Evolutionary conservation across 139 green algal genomes (phyloP).

Genomic region (Chlorella sp.): DNA sequence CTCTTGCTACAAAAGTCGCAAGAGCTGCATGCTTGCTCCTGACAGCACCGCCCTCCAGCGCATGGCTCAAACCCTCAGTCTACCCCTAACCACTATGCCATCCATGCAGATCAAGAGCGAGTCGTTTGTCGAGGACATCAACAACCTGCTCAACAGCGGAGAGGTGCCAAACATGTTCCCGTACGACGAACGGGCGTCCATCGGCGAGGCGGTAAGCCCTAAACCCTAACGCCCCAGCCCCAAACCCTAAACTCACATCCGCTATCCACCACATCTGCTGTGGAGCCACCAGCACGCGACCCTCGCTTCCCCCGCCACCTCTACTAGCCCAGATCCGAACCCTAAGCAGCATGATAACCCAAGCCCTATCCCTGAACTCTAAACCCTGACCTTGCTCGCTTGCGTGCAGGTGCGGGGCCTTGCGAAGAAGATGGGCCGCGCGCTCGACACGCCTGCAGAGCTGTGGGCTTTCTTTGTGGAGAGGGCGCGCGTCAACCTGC

Average conservation of each 20-base stretch:
- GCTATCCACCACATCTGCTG: no score
- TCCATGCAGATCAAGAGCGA: conserved; percentile 47
- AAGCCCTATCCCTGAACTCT: no score
- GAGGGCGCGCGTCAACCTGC: conserved; percentile 50
- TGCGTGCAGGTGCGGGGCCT: conserved; percentile 2
- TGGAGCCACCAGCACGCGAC: background rate
- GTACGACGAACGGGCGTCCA: conserved; percentile 56
- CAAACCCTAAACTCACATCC: no score
- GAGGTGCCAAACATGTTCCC: conserved; percentile 72
- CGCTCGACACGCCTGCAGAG: conserved; percentile 30
- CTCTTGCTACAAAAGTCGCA: no score
- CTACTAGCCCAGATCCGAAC: no score
- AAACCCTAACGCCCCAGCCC: no score
- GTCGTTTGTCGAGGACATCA: conserved; percentile 78
- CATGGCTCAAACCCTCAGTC: background rate
- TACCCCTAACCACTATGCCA: background rate
- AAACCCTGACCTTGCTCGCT: background rate
- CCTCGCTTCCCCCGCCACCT: background rate
- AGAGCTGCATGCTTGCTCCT: no score
- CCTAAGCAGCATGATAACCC: no score
- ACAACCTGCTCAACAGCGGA: conserved; percentile 76
- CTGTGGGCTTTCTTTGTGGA: conserved; percentile 54
- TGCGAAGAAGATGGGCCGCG: conserved; percentile 16
- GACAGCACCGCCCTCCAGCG: no score
- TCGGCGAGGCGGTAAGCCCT: conserved; percentile 40